These are phyloP conservation scores for Phytophthora chlamydospora DNA, from an alignment of 352 stramenopile species.

Conservation along the genomic window DNA sequence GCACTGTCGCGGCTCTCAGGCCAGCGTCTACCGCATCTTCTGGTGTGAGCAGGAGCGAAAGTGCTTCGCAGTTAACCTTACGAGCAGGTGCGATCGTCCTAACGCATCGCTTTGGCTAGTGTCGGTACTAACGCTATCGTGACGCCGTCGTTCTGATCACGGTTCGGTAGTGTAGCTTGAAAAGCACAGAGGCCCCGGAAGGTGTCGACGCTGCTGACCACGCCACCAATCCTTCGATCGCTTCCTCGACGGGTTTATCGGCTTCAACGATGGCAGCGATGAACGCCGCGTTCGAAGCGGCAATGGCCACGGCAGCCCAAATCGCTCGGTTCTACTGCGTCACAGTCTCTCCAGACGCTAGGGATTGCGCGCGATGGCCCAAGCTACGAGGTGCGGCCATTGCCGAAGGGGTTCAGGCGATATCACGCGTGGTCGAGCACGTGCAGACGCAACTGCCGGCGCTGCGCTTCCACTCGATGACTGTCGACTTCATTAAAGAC, in stretches of 20 bases:
- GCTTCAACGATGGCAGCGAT: constrained; percentile 23
- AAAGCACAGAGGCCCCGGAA: constrained; percentile 30
- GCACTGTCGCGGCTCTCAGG: constrained; percentile 65
- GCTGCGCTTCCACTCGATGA: constrained; percentile 63
- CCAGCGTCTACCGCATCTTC: constrained; percentile 74
- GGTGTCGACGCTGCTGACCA: constrained; percentile 3
- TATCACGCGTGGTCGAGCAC: constrained; percentile 68
- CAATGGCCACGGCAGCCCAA: constrained; percentile 31
- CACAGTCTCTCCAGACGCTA: constrained; percentile 42
- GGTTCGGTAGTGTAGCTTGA: constrained; percentile 44
- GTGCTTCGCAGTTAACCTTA: constrained; percentile 75
- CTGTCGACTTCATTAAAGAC: constrained; percentile 78
- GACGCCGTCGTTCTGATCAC: constrained; percentile 16
- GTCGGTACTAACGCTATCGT: constrained; percentile 9
- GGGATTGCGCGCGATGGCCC: constrained; percentile 39
- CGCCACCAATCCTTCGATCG: neutral
- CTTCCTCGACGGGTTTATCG: neutral
- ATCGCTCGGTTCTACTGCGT: constrained; percentile 51
- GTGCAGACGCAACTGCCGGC: constrained; percentile 61
- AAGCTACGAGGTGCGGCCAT: constrained; percentile 69
- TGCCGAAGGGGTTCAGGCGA: constrained; percentile 50
- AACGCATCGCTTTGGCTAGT: neutral
- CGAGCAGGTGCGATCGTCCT: constrained; percentile 55
- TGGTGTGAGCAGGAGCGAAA: constrained; percentile 62
- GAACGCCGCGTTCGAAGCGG: constrained; percentile 33